phyloP scores from a whole-genome alignment of 139 green algal genomes.

The Coelastrella sp. region DNA sequence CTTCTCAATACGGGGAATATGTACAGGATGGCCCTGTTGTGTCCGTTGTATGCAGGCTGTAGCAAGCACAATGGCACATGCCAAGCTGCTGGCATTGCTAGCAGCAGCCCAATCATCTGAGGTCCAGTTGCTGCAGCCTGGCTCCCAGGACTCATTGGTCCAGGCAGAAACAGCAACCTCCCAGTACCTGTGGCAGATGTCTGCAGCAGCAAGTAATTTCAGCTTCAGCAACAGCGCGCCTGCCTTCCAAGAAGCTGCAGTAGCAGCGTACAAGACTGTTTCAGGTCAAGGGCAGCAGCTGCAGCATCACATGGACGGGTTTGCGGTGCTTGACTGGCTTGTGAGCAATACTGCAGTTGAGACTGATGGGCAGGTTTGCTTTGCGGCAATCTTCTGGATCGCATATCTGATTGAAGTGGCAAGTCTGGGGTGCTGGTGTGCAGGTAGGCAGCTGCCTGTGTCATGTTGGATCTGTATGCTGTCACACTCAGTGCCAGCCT shows the following conservation, averaged over 20 bases:
- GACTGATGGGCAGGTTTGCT: neutral
- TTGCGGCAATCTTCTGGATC: slow-evolving; percentile 3
- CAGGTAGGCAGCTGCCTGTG: neutral
- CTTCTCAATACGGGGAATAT: no score
- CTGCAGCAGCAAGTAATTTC: neutral
- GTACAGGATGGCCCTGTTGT: no score
- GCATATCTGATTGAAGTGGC: slow-evolving; percentile 13
- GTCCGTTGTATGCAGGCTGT: neutral
- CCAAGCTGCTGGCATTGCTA: neutral
- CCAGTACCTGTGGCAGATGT: neutral
- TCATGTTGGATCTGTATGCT: neutral
- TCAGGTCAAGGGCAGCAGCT: neutral
- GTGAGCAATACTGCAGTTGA: neutral
- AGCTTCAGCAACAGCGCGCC: slow-evolving; percentile 9
- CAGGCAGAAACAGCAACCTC: neutral
- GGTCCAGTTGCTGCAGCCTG: neutral
- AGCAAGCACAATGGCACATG: neutral
- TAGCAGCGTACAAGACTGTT: slow-evolving; percentile 19
- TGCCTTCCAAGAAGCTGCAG: neutral
- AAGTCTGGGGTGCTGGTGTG: neutral
- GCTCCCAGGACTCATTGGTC: neutral
- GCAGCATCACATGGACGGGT: neutral
- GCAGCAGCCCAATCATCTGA: neutral
- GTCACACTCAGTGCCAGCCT: neutral
- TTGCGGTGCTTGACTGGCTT: neutral